These are phyloP conservation scores for Saccharomyces uvarum DNA, from an alignment of 1,139 yeast genomes.

Conservation along the genomic window DNA sequence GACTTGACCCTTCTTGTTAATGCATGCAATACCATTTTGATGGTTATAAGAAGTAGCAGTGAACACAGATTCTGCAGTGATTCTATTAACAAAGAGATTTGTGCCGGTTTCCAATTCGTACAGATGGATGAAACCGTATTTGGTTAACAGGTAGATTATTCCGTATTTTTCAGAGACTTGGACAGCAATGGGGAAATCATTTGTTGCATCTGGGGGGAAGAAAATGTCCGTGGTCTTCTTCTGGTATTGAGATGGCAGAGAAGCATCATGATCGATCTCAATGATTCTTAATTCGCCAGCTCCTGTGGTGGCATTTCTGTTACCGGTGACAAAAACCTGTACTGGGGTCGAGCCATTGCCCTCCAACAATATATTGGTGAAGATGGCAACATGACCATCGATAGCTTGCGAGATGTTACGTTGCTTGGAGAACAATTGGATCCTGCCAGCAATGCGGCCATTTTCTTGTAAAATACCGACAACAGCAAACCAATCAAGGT, in stretches of 20 bases:
- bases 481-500: conserved; percentile 86
- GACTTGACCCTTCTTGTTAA: conserved; percentile 93
- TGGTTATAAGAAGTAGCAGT: conserved; percentile 73
- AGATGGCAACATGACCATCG: conserved; percentile 94
- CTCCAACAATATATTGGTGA: conserved; percentile 66
- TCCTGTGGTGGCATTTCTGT: conserved; percentile 69
- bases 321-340: conserved; percentile 81
- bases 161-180: conserved; percentile 85
- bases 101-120: conserved; percentile 91
- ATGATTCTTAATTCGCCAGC: conserved; percentile 86
- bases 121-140: conserved; percentile 92
- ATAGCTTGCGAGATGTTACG: conserved; percentile 93
- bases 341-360: conserved; percentile 63
- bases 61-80: conserved; percentile 92
- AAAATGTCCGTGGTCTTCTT: conserved; percentile 89
- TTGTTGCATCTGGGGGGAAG: conserved; percentile 93
- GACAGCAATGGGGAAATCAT: conserved; percentile 93
- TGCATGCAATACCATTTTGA: conserved; percentile 79
- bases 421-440: conserved; percentile 81
- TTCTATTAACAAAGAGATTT: conserved; percentile 90
- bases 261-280: conserved; percentile 89
- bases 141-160: conserved; percentile 79
- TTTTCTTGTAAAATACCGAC: conserved; percentile 93
- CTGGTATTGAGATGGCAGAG: conserved; percentile 66
- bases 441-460: conserved; percentile 92